Conservation (phyloP, 2,329 filamentous ascomycete species). For the Pestalotiopsis fici region DNA sequence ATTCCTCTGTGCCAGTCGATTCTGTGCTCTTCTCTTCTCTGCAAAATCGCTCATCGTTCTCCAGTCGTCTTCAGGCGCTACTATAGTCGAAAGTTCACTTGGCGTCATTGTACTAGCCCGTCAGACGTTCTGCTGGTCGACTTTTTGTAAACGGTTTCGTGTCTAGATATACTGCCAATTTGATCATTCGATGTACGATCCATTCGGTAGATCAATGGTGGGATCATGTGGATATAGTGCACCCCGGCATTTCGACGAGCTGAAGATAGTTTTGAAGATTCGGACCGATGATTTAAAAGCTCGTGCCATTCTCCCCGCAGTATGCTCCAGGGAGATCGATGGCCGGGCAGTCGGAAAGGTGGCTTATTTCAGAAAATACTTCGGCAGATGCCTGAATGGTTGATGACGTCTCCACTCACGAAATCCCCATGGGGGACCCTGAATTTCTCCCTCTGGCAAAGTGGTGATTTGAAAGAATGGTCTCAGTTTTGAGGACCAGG, state of each 20-base stretch:
- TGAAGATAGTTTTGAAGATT: neutral
- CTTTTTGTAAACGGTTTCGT: neutral
- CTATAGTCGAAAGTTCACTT: neutral
- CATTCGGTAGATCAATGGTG: neutral
- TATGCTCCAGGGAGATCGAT: too few relatives aligned
- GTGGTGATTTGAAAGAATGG: too few relatives aligned
- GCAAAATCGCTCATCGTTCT: slow-evolving; percentile 2
- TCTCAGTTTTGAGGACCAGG: too few relatives aligned
- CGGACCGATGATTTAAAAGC: too few relatives aligned
- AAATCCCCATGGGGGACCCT: too few relatives aligned
- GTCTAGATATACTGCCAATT: neutral
- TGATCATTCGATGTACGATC: neutral
- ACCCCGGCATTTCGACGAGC: neutral
- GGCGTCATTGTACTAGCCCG: neutral
- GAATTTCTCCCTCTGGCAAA: too few relatives aligned
- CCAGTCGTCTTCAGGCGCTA: slow-evolving; percentile 1
- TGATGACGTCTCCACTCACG: too few relatives aligned
- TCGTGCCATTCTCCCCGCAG: too few relatives aligned
- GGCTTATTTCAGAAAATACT: too few relatives aligned
- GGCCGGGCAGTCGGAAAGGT: too few relatives aligned
- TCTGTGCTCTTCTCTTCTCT: neutral
- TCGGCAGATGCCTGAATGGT: too few relatives aligned
- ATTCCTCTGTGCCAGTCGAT: neutral
- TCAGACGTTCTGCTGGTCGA: neutral
- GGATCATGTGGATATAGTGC: neutral